Base-by-base conservation (phyloP, 805 yeast species). In the Myxozyma udenii region DNA sequence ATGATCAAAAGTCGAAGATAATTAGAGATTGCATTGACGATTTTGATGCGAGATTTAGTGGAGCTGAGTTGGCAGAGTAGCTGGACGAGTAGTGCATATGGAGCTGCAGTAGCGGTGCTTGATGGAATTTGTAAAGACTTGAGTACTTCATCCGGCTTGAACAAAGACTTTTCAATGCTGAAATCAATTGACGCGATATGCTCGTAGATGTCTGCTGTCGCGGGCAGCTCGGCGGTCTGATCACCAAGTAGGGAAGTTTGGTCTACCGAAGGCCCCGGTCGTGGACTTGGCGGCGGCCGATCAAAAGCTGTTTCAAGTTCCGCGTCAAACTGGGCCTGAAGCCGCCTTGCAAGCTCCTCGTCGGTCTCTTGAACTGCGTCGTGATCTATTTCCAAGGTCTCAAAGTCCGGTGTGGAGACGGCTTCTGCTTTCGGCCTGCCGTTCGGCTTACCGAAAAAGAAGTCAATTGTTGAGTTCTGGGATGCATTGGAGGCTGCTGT, bases 31-130 rank as follows among this genome's bases (percentile, higher is more conserved):
- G 50, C 37, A 33, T 61, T 50, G 39, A 58, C 41, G 22, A 56
- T 61, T 25, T 25, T 28, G 22, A 61, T 55, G 38, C 64, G 54
- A 3, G 64, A 61, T 22, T 52, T 45, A 11, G 64, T 62, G 28
- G 54, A 38, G 22, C 47, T 39, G 24, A 61, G 45, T 35, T 55
- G 51, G 6, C 35, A 37, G 25, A 57, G 51, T 3, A 54, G 44
- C 6, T 40, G 50, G 5, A 53, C 43, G 14, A 56, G 48, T 3
- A 59, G 50, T 2, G 55, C 51, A 39, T 59, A 61, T 11, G 61
- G 62, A 4, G 51, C 50, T 6, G 46, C 36, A 14, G 19, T 24
- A 5, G 24, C 32, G 4, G 41, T 32, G 41, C 22, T 19, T 24
- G 14, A 23, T 19, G 41, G 41, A 26, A 16, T 18, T 9, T 28